Evolutionary conservation across 345 rosid genomes (phyloP), one percentile per base, ranked within the genome.

Genomic region (Pelargonium nanum): DNA sequence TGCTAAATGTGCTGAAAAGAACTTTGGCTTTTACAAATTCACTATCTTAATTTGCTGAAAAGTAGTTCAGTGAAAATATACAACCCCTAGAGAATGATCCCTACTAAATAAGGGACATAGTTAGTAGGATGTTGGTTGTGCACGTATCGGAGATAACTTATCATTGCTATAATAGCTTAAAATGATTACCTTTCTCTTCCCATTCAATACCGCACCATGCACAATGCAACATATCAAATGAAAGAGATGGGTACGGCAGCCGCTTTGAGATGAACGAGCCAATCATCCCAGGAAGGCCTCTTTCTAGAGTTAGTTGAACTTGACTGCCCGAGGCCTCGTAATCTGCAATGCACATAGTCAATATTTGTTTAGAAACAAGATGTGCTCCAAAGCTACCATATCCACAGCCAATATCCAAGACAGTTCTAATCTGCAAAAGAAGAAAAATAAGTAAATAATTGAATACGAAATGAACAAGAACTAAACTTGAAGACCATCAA

Each of bases 331-430:
- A 81, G 28, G 96, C 72, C 76, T 94, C 99, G 60, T 86, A 88
- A 75, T 86, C 76, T 9, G 99, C 99, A 52, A 94, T 79, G 82
- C 99, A 94, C 96, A 94, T 81, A 5, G 99, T 88, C 69, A 94
- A 70, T 30, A 94, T 76, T 61, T 83, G 87, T 58, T 85, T 86
- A 5, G 95, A 85, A 28, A 78, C 76, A 32, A 90, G 85, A 81
- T 90, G 99, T 24, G 99, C 99, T 50, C 99, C 99, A 73, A 88
- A 94, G 85, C 99, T 94, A 62, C 99, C 97, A 61, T 88, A 94
- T 69, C 99, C 99, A 70, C 99, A 94, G 65, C 97, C 99, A 68
- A 94, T 83, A 73, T 94, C 99, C 81, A 94, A 81, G 53, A 94
- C 78, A 57, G 93, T 88, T 75, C 99, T 83, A 53, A 94, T 83